Evolutionary conservation across 2,329 filamentous ascomycete genomes (phyloP), one percentile per base, ranked within the genome.

Genomic region (Talaromyces albobiverticillius): DNA sequence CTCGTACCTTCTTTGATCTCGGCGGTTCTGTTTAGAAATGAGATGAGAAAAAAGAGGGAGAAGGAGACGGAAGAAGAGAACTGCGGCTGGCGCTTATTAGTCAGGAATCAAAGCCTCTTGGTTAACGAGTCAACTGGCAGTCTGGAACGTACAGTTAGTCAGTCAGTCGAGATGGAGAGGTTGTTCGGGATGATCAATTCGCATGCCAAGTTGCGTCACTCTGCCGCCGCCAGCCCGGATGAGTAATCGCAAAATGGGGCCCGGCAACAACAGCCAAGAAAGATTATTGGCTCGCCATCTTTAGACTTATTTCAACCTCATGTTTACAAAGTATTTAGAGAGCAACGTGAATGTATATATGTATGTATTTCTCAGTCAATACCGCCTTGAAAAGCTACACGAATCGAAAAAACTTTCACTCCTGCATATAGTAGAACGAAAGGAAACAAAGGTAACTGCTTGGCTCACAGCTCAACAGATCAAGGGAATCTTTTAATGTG

Each of bases 1-100:
- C 50, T 36, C 50, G 42, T 52, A 52, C 50, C 50, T 52, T 52
- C 48, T 52, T 26, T 23, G 42, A 34, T n/a, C 3, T 29, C 26
- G 26, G 10, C 10, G 26, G 10, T 10, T 29, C 11, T 46, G 18
- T 40, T 32, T 36, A 43, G 36, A 20, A 36, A 51, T 3, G 23
- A 45, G 41, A n/a, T n/a, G 6, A 40, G 40, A 36, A 9, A 38
- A 34, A 32, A 23, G 25, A 8, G 26, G 22, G 8, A 13, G 34
- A 20, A 23, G 6, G n/a, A 10, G 38, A 51, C 26, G 26, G n/a
- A n/a, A n/a, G n/a, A n/a, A 4, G 20, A 25, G 26, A 29, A 29
- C 5, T 29, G 10, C 10, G 26, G 10, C n/a, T n/a, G n/a, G n/a
- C n/a, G n/a, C n/a, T n/a, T n/a, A 22, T 40, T 40, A 36, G 32